These are phyloP conservation scores for Ajuga reptans DNA, from an alignment of 305 asterid genomes.

Conservation along the genomic window DNA sequence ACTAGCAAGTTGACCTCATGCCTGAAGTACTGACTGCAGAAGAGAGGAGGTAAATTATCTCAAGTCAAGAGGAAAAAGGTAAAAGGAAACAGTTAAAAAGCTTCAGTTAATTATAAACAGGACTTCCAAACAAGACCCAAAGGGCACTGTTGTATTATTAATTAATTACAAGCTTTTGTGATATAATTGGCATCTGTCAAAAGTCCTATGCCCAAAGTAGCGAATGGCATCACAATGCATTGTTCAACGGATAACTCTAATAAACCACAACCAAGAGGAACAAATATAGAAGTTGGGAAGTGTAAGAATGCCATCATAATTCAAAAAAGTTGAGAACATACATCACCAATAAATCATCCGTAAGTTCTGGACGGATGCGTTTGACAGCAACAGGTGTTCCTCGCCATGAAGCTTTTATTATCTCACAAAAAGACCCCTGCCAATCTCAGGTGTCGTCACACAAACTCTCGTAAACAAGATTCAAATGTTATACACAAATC, in stretches of 20 bases:
- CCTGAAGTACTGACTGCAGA: conserved; percentile 93
- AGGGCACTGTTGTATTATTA: background rate
- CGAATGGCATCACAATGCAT: background rate
- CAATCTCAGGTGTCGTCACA: conserved; percentile 31
- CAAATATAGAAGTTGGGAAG: background rate
- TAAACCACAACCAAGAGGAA: background rate
- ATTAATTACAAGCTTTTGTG: too few species aligned
- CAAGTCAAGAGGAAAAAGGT: background rate
- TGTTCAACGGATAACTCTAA: background rate
- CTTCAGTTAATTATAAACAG: background rate
- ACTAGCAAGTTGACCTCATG: conserved; percentile 98
- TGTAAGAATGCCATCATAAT: background rate
- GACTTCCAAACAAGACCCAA: background rate
- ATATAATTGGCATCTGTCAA: background rate
- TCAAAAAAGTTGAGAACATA: conserved; percentile 35
- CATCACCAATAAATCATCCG: conserved; percentile 91
- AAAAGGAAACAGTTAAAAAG: background rate
- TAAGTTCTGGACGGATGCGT: conserved; percentile 92
- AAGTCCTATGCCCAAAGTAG: background rate
- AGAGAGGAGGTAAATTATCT: background rate
- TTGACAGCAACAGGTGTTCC: conserved; percentile 97
- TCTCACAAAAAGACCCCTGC: conserved; percentile 98
- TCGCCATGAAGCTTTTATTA: conserved; percentile 82
- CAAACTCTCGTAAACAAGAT: background rate
- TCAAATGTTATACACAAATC: background rate